Conservation (phyloP, 2,329 filamentous ascomycete genomes). For the Apiospora malaysiana region DNA sequence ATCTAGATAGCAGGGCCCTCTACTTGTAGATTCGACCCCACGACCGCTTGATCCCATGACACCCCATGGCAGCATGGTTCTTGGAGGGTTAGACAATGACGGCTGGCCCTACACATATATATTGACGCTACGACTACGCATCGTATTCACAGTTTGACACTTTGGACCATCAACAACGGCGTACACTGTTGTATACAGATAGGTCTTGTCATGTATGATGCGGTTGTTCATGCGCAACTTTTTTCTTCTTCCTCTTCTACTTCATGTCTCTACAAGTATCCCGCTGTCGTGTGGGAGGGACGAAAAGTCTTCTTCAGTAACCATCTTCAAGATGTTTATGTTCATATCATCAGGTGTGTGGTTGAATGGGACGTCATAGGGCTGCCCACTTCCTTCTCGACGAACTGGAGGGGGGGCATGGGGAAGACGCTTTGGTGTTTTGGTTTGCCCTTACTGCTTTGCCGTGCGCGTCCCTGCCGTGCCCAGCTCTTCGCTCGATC, state of each 20-base stretch:
- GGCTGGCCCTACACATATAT: background rate
- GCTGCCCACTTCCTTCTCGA: background rate
- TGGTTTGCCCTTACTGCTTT: background rate
- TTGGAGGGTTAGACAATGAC: background rate
- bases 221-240: no score
- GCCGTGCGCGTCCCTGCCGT: background rate
- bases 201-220: background rate
- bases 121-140: no score
- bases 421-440: background rate
- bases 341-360: background rate
- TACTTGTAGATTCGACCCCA: constrained; percentile 3
- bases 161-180: background rate
- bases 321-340: background rate
- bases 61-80: background rate
- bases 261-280: background rate
- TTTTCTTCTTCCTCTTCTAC: background rate
- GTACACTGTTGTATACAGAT: background rate
- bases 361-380: background rate
- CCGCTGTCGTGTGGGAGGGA: background rate
- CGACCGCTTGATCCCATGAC: background rate
- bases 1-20: background rate
- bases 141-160: background rate
- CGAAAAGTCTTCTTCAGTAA: background rate
- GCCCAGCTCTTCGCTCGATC: background rate
- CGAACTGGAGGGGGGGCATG: background rate